A percentile compares a stretch with the other conserved stretches of the same genome.
phyloP scores from a whole-genome alignment of 176 grass and related monocot genomes.

The Carex scoparia region DNA sequence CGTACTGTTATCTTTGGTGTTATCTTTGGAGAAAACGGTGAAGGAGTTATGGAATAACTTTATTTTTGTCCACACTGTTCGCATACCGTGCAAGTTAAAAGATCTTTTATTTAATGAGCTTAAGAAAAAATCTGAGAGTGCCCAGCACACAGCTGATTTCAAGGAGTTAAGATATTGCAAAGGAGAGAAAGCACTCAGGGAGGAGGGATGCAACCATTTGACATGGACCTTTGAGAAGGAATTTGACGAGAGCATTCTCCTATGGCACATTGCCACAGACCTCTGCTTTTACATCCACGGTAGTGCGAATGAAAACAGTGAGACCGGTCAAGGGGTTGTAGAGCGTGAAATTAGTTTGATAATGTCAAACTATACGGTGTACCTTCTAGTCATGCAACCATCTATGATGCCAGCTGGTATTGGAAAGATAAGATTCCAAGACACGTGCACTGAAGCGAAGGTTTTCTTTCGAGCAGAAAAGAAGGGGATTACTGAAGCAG shows the following conservation, averaged over 20 bases:
- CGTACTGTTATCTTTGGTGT: too few species aligned
- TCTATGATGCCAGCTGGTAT: constrained; percentile 26
- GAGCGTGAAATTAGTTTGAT: not conserved
- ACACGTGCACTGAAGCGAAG: constrained; percentile 33
- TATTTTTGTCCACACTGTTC: not conserved
- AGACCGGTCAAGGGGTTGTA: not conserved
- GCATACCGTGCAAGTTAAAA: not conserved
- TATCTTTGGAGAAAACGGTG: not conserved
- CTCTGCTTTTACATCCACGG: constrained; percentile 12
- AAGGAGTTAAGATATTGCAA: not conserved
- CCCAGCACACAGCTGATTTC: not conserved
- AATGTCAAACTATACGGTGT: constrained; percentile 20
- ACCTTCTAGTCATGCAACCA: constrained; percentile 26
- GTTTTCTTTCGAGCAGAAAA: constrained; percentile 6
- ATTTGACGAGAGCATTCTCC: constrained; percentile 34
- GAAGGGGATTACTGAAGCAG: not conserved
- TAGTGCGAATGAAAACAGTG: not conserved
- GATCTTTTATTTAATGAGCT: constrained; percentile 30
- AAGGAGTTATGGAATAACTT: not conserved
- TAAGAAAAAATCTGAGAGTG: not conserved
- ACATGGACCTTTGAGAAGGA: constrained; percentile 28
- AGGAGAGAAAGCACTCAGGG: not conserved
- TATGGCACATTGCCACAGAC: constrained; percentile 45
- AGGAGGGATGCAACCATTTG: not conserved
- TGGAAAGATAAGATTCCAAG: constrained; percentile 19